These are phyloP conservation scores for Cladosporium halotolerans DNA, from an alignment of 2,329 filamentous ascomycete species.

Conservation along the genomic window DNA sequence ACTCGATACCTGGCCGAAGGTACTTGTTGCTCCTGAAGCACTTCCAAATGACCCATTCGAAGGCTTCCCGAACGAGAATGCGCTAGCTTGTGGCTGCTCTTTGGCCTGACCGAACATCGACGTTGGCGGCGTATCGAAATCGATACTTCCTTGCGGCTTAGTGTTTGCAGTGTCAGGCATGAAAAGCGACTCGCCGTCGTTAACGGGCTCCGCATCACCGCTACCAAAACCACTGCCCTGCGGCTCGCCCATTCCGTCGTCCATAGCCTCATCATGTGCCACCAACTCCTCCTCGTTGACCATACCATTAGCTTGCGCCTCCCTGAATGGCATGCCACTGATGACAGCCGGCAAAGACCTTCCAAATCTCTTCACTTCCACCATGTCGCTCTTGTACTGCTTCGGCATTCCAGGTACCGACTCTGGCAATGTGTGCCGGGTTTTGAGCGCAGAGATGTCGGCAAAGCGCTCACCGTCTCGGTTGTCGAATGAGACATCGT, in stretches of 20 bases:
- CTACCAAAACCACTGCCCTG: neutral
- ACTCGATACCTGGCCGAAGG: neutral
- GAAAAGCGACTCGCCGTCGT: constrained; percentile 35
- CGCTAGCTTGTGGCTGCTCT: neutral
- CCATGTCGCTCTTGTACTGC: constrained; percentile 39
- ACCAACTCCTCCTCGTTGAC: constrained; percentile 39
- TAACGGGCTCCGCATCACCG: constrained; percentile 28
- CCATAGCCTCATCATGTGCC: constrained; percentile 19
- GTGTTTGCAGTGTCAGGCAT: constrained; percentile 28
- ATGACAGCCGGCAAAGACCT: constrained; percentile 53
- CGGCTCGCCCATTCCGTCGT: neutral
- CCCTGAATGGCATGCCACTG: constrained; percentile 48
- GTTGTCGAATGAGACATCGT: constrained; percentile 46
- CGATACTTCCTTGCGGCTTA: neutral
- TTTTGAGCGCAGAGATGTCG: constrained; percentile 8
- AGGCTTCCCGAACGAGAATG: constrained; percentile 9
- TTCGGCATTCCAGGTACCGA: constrained; percentile 30
- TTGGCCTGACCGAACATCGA: constrained; percentile 11
- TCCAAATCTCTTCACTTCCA: constrained; percentile 53
- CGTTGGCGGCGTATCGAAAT: neutral
- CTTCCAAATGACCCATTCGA: neutral
- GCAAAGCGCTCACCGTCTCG: constrained; percentile 33
- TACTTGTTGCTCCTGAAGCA: neutral
- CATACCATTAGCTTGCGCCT: constrained; percentile 45
- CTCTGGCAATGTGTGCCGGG: constrained; percentile 25